A percentile compares a stretch with the other conserved stretches of the same genome.
Conservation (phyloP, 176 grass and related monocot species). For the Panicum miliaceum region DNA sequence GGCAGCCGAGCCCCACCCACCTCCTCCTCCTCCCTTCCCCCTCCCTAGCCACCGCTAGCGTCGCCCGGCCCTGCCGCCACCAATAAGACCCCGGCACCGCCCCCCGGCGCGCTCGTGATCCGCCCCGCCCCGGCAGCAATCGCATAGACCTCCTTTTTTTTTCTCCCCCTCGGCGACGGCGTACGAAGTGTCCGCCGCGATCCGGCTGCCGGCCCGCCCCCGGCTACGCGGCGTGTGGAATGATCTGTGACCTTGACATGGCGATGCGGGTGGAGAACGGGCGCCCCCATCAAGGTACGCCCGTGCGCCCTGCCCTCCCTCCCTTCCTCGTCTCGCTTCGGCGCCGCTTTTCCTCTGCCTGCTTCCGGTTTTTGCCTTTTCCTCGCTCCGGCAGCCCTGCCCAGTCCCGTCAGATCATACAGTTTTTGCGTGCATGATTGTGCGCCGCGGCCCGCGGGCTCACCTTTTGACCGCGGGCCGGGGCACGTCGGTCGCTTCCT, state of each 20-base stretch:
- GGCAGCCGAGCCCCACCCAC: slow-evolving; percentile 31
- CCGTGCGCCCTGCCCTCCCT: neutral
- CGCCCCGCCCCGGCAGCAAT: neutral
- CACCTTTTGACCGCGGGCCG: neutral
- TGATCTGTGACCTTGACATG: slow-evolving; percentile 40
- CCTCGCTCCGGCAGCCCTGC: slow-evolving; percentile 1
- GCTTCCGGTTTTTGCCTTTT: neutral
- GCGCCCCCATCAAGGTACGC: slow-evolving; percentile 40
- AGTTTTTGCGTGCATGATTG: slow-evolving; percentile 13
- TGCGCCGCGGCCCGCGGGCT: neutral
- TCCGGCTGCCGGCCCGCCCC: neutral
- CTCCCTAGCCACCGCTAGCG: neutral
- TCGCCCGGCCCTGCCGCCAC: neutral
- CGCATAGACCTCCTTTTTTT: neutral
- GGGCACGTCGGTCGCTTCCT: neutral
- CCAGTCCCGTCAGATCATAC: slow-evolving; percentile 15
- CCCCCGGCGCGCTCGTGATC: neutral
- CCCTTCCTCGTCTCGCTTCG: slow-evolving; percentile 11
- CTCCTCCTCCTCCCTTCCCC: neutral
- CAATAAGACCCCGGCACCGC: slow-evolving; percentile 5
- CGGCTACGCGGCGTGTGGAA: neutral
- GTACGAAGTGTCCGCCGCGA: neutral
- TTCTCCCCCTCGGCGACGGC: neutral
- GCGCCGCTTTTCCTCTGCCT: neutral
- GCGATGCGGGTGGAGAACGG: slow-evolving; percentile 50